These are phyloP conservation scores for Neopestalotiopsis rosae DNA, from an alignment of 2,329 filamentous ascomycete genomes.

Conservation along the genomic window DNA sequence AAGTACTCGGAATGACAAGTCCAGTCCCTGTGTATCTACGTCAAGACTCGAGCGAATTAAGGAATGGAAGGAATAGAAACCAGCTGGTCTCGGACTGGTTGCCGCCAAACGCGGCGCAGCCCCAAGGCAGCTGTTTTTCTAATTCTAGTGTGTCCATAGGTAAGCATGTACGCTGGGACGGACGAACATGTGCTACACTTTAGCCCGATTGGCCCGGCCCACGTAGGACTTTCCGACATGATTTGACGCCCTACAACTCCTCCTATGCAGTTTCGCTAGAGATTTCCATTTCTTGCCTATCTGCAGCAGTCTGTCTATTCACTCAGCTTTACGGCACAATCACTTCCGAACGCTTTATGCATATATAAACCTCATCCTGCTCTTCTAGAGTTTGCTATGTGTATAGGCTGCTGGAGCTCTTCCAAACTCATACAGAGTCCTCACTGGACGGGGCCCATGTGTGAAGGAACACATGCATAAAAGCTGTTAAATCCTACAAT, in stretches of 20 bases:
- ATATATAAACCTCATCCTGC: too few relatives aligned
- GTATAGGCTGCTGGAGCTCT: too few relatives aligned
- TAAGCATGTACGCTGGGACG: neutral
- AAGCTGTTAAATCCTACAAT: too few relatives aligned
- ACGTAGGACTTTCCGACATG: neutral
- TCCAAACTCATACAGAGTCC: too few relatives aligned
- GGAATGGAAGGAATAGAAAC: neutral
- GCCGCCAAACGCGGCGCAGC: neutral
- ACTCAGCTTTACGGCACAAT: neutral
- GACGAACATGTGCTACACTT: neutral
- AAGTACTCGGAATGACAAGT: neutral
- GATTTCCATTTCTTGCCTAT: neutral
- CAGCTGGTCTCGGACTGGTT: neutral
- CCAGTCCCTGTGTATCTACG: neutral
- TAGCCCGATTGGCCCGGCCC: neutral
- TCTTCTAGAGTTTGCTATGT: too few relatives aligned
- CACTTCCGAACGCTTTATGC: too few relatives aligned
- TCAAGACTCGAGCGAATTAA: conserved; percentile 1
- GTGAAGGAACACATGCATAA: too few relatives aligned
- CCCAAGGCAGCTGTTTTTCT: neutral
- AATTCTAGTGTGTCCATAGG: neutral
- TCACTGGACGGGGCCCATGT: too few relatives aligned
- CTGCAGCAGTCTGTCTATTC: neutral
- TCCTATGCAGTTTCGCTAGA: neutral
- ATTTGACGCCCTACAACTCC: neutral